Evolutionary conservation across 768 basidiomycete species (phyloP).

Genomic region (Leccinum ochraceum): DNA sequence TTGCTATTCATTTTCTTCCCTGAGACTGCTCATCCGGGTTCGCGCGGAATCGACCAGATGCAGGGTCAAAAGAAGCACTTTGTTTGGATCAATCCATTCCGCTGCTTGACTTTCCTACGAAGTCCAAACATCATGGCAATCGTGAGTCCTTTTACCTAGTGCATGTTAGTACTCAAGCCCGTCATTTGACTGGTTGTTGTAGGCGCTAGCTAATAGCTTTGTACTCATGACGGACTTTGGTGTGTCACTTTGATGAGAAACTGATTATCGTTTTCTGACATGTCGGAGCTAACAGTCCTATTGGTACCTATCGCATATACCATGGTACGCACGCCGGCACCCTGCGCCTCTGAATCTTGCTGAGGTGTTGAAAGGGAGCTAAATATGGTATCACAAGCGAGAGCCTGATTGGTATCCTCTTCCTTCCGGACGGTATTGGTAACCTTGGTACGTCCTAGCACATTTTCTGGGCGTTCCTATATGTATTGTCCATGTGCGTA

Average conservation of each 20-base stretch:
- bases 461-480: background rate
- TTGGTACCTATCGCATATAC: slow-evolving; percentile 67
- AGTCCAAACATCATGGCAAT: slow-evolving; percentile 60
- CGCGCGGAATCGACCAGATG: slow-evolving; percentile 53
- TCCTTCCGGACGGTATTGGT: slow-evolving; percentile 31
- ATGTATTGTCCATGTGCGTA: slow-evolving; percentile 21
- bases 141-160: slow-evolving; percentile 39
- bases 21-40: slow-evolving; percentile 65
- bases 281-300: slow-evolving; percentile 31
- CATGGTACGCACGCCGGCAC: slow-evolving; percentile 40
- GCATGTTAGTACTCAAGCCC: too few species aligned
- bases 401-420: slow-evolving; percentile 24
- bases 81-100: slow-evolving; percentile 61
- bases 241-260: slow-evolving; percentile 29
- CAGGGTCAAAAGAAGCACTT: slow-evolving; percentile 26
- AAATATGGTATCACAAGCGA: slow-evolving; percentile 28
- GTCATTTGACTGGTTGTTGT: slow-evolving; percentile 16
- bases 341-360: background rate
- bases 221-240: slow-evolving; percentile 30
- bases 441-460: slow-evolving; percentile 19
- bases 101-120: slow-evolving; percentile 48
- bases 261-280: background rate
- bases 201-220: slow-evolving; percentile 43
- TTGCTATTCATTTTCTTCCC: slow-evolving; percentile 52
- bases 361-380: slow-evolving; percentile 44